phyloP scores from a whole-genome alignment of 2,329 filamentous ascomycete genomes.

The Pseudogymnoascus sp. region DNA sequence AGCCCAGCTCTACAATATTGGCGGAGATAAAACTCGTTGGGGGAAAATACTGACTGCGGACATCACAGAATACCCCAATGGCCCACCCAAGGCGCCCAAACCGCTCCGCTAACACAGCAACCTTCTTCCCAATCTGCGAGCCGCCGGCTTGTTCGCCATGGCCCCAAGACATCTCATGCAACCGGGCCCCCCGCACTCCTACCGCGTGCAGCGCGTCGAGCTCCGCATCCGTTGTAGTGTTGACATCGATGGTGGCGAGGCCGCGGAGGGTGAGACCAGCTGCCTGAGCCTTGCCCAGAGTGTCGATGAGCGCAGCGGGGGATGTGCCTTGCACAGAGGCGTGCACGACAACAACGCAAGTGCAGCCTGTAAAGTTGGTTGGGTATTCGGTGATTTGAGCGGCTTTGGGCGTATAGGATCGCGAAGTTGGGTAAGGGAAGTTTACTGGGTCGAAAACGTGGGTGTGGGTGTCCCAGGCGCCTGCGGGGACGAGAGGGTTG shows the following conservation, averaged over 20 bases:
- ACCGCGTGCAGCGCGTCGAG: constrained; percentile 20
- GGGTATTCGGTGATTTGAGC: constrained; percentile 20
- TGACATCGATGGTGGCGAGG: constrained; percentile 80
- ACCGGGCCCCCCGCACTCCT: constrained; percentile 20
- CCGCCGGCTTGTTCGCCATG: constrained; percentile 16
- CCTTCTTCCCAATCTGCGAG: constrained; percentile 14
- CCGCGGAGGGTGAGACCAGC: constrained; percentile 67
- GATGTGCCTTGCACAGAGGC: constrained; percentile 22
- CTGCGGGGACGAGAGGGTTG: constrained; percentile 3
- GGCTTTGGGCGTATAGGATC: constrained; percentile 21
- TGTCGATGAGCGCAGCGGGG: constrained; percentile 18
- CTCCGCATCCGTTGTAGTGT: constrained; percentile 18
- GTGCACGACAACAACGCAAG: constrained; percentile 21
- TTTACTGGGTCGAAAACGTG: constrained; percentile 19
- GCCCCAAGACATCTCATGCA: constrained; percentile 22
- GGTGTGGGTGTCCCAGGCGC: constrained; percentile 18
- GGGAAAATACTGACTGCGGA: constrained; percentile 1
- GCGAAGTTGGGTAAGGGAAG: constrained; percentile 15
- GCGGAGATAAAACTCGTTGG: not conserved
- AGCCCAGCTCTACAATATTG: not conserved
- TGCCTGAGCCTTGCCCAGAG: constrained; percentile 34
- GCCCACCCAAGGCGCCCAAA: constrained; percentile 19
- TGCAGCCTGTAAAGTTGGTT: constrained; percentile 16
- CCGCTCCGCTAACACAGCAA: constrained; percentile 13
- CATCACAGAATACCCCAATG: constrained; percentile 18